phyloP scores from a whole-genome alignment of 192 early-diverging fungal genomes.

The Lunasporangiospora selenospora region DNA sequence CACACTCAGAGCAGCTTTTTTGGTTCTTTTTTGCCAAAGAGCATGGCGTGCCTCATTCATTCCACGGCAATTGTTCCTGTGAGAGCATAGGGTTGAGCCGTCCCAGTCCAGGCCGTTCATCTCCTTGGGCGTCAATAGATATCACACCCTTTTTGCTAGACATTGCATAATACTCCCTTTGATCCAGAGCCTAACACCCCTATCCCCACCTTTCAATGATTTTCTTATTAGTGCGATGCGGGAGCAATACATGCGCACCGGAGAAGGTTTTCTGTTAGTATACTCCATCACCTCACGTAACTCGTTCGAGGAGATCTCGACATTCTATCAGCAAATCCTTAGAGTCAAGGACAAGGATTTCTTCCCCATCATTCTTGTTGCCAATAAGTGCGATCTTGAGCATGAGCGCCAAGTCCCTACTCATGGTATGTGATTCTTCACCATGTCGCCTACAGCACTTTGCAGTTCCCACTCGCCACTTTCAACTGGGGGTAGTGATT shows the following conservation, averaged over 20 bases:
- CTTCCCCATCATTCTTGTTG: slow-evolving; percentile 86
- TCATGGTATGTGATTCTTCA: slow-evolving; percentile 39
- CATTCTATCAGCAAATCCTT: slow-evolving; percentile 89
- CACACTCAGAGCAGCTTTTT: too few species aligned
- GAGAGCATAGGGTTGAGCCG: too few species aligned
- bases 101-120: too few species aligned
- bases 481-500: slow-evolving; percentile 1
- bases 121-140: too few species aligned
- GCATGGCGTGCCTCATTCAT: too few species aligned
- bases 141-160: too few species aligned
- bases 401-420: slow-evolving; percentile 79
- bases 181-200: too few species aligned
- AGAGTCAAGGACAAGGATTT: slow-evolving; percentile 91
- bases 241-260: slow-evolving; percentile 96
- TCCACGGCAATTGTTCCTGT: too few species aligned
- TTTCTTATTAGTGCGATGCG: slow-evolving; percentile 68
- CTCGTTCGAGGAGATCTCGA: slow-evolving; percentile 88
- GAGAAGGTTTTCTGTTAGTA: slow-evolving; percentile 92
- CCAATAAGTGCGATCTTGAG: slow-evolving; percentile 89
- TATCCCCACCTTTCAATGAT: too few species aligned
- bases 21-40: too few species aligned
- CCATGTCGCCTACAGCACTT: neutral
- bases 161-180: too few species aligned
- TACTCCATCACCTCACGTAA: slow-evolving; percentile 90
- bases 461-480: neutral